Conservation (phyloP, 2,329 filamentous ascomycete species). For the Sclerotinia trifoliorum region DNA sequence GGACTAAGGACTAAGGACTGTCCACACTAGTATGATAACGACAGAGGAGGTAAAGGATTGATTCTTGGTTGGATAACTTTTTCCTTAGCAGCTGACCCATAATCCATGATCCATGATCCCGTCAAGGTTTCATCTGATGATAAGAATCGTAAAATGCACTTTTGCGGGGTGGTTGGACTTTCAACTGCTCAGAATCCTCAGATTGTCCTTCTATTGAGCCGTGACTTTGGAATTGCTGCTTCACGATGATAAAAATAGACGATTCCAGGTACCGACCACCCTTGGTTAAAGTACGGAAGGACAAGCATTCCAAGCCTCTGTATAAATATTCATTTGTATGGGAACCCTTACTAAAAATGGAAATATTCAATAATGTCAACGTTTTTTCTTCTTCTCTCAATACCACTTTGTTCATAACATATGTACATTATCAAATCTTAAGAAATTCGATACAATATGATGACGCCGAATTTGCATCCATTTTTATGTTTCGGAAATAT, state of each 20-base stretch:
- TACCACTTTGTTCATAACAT: background rate
- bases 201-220: constrained; percentile 6
- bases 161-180: constrained; percentile 12
- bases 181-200: background rate
- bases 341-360: constrained; percentile 4
- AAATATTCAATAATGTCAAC: background rate
- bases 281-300: background rate
- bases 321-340: background rate
- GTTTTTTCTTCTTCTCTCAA: too few species aligned
- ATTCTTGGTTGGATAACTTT: background rate
- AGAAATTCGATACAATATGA: background rate
- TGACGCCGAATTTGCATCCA: background rate
- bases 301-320: background rate
- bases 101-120: background rate
- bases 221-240: background rate
- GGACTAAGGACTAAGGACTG: too few species aligned
- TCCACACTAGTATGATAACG: too few species aligned
- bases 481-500: background rate
- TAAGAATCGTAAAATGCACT: background rate
- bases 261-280: background rate
- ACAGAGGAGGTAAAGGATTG: background rate
- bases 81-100: background rate
- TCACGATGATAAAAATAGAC: constrained; percentile 6
- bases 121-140: constrained; percentile 12
- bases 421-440: background rate